phyloP scores from a whole-genome alignment of 176 grass and related monocot species.

The Hyparrhenia diplandra region DNA sequence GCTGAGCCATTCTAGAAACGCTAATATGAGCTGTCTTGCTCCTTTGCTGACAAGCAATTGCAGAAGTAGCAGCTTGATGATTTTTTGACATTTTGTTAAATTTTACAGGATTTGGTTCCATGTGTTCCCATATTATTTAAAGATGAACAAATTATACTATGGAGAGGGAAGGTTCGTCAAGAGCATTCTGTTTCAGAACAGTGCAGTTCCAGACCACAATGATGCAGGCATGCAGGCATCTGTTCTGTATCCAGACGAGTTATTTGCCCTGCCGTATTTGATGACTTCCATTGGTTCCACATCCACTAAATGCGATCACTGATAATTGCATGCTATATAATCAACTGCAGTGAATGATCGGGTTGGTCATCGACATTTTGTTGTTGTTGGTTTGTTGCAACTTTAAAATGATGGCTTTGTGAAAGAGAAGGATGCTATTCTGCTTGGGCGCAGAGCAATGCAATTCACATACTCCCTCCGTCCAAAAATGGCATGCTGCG shows the following conservation, averaged over 20 bases:
- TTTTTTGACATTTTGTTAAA: not conserved
- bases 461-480: not conserved
- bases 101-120: conserved; percentile 67
- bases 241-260: not conserved
- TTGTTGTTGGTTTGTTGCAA: not conserved
- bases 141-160: conserved; percentile 66
- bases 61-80: not conserved
- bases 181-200: conserved; percentile 6
- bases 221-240: not conserved
- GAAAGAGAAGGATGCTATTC: not conserved
- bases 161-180: conserved; percentile 43
- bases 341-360: not conserved
- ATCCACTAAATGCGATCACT: not conserved
- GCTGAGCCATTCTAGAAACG: not conserved
- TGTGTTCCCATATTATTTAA: conserved; percentile 65
- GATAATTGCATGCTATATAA: not conserved
- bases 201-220: not conserved
- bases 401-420: not conserved
- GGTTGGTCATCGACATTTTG: not conserved
- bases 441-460: not conserved
- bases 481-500: too few species aligned
- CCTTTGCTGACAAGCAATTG: not conserved
- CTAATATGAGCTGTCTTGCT: not conserved
- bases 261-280: not conserved
- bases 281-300: not conserved